These are phyloP conservation scores for Acer negundo DNA, from an alignment of 345 rosid species.

Conservation along the genomic window DNA sequence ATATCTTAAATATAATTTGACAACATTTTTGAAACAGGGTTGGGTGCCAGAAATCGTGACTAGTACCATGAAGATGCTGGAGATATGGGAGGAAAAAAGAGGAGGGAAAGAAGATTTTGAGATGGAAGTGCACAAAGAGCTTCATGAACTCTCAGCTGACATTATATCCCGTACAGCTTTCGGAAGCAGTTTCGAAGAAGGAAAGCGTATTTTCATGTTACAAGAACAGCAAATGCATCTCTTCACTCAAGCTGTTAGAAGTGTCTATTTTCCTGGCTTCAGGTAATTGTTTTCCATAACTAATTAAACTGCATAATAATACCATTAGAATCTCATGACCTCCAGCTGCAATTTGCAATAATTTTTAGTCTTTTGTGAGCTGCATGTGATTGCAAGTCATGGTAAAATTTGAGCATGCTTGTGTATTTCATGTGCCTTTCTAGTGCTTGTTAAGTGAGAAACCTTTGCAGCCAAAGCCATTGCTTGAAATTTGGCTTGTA, in stretches of 20 bases:
- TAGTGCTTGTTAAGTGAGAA: background rate
- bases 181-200: slow-evolving; percentile 82
- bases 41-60: slow-evolving; percentile 74
- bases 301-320: background rate
- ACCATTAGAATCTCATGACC: background rate
- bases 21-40: slow-evolving; percentile 29
- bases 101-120: slow-evolving; percentile 61
- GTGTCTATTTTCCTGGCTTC: slow-evolving; percentile 76
- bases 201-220: slow-evolving; percentile 59
- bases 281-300: slow-evolving; percentile 39
- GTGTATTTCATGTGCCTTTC: background rate
- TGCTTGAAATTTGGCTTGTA: background rate
- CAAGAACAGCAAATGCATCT: slow-evolving; percentile 75
- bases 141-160: slow-evolving; percentile 68
- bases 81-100: slow-evolving; percentile 66
- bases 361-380: no score
- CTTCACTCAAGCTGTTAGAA: slow-evolving; percentile 51
- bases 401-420: background rate
- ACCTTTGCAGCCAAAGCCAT: background rate
- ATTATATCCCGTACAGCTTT: slow-evolving; percentile 81
- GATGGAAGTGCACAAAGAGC: slow-evolving; percentile 59
- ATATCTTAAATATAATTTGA: no score
- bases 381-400: no score
- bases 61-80: slow-evolving; percentile 47
- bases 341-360: background rate